Evolutionary conservation across 805 yeast species (phyloP).

Genomic region (Scheffersomyces spartinae): DNA sequence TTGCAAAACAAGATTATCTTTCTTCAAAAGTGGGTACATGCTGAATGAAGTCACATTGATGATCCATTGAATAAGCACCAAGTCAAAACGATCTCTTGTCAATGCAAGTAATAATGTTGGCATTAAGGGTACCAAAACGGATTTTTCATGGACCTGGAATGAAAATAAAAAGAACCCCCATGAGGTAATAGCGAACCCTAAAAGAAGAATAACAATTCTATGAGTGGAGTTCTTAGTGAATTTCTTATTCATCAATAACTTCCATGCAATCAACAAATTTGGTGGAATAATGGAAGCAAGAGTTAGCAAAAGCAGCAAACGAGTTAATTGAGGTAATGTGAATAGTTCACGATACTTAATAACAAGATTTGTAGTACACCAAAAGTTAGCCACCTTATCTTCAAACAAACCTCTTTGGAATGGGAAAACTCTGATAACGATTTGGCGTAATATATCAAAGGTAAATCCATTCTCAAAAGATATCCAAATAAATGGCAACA

Average conservation of each 20-base stretch:
- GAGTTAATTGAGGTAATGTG: conserved; percentile 45
- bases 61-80: conserved; percentile 79
- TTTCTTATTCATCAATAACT: conserved; percentile 11
- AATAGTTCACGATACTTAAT: conserved; percentile 57
- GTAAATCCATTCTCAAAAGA: conserved; percentile 27
- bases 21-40: conserved; percentile 73
- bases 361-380: conserved; percentile 86
- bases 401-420: conserved; percentile 90
- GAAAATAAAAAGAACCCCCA: conserved; percentile 84
- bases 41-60: conserved; percentile 77
- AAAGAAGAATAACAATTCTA: conserved; percentile 18
- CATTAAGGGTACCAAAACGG: conserved; percentile 75
- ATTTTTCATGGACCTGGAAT: conserved; percentile 94
- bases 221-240: conserved; percentile 7
- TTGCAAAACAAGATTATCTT: conserved; percentile 66
- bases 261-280: conserved; percentile 24
- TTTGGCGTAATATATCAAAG: conserved; percentile 38
- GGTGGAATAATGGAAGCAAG: conserved; percentile 23
- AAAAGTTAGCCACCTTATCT: conserved; percentile 93
- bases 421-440: conserved; percentile 69
- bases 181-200: conserved; percentile 75
- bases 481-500: conserved; percentile 56
- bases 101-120: conserved; percentile 66
- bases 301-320: conserved; percentile 44
- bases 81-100: conserved; percentile 42